Conservation (phyloP, 2,329 filamentous ascomycete genomes). For the Ophiostoma sp. region DNA sequence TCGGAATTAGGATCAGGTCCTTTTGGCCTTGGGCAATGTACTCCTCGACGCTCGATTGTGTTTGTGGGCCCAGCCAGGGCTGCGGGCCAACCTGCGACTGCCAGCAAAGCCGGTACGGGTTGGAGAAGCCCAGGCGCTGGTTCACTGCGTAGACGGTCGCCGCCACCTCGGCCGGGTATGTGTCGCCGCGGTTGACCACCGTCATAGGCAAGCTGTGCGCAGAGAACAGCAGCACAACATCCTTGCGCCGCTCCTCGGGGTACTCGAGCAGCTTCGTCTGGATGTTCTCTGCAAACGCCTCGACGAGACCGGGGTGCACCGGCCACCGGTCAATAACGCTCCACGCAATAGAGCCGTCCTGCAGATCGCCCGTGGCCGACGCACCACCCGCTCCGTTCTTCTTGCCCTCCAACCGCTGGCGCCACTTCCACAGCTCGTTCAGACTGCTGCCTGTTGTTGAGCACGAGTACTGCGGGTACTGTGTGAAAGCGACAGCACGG, state of each 20-base stretch:
- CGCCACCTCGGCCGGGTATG: slow-evolving; percentile 91
- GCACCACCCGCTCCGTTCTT: slow-evolving; percentile 42
- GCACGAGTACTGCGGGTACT: slow-evolving; percentile 98
- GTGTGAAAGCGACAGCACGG: slow-evolving; percentile 90
- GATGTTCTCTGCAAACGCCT: slow-evolving; percentile 89
- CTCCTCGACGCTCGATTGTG: slow-evolving; percentile 76
- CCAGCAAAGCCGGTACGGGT: slow-evolving; percentile 93
- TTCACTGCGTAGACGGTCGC: slow-evolving; percentile 97
- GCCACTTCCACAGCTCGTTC: slow-evolving; percentile 98
- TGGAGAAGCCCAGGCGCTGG: slow-evolving; percentile 77
- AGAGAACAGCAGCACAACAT: slow-evolving; percentile 85
- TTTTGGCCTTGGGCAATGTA: slow-evolving; percentile 89
- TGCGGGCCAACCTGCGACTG: slow-evolving; percentile 95
- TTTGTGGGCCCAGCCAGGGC: slow-evolving; percentile 94
- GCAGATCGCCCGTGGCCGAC: background rate
- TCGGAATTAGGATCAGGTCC: slow-evolving; percentile 84
- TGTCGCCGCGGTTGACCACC: slow-evolving; percentile 91
- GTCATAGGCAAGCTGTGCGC: slow-evolving; percentile 96
- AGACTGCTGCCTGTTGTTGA: slow-evolving; percentile 93
- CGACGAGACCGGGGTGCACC: slow-evolving; percentile 79
- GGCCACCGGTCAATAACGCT: slow-evolving; percentile 98
- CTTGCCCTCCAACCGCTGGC: slow-evolving; percentile 79
- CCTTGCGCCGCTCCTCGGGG: slow-evolving; percentile 68
- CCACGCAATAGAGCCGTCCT: slow-evolving; percentile 76
- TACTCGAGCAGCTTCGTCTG: slow-evolving; percentile 80